These are phyloP conservation scores for Suhomyces taliae DNA, from an alignment of 1,139 yeast genomes.

Conservation along the genomic window DNA sequence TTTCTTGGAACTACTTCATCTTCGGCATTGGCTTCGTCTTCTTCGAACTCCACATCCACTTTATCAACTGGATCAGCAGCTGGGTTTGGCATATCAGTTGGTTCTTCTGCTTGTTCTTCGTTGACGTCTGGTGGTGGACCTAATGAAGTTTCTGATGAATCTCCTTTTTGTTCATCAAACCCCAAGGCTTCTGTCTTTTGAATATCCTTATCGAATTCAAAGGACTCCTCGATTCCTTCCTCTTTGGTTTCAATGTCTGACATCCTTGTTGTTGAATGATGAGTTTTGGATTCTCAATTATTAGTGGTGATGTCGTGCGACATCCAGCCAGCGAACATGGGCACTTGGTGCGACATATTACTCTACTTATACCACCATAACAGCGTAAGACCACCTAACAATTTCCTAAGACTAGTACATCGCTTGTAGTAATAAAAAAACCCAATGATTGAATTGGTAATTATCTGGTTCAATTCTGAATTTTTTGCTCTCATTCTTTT, in stretches of 20 bases:
- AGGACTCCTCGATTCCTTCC: background rate
- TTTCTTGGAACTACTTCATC: background rate
- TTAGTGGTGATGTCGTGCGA: constrained; percentile 5
- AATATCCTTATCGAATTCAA: constrained; percentile 2
- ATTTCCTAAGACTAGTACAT: no score
- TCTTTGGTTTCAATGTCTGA: constrained; percentile 6
- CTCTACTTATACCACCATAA: no score
- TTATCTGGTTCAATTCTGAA: no score
- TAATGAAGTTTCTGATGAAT: constrained; percentile 5
- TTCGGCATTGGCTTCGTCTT: background rate
- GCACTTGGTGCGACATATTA: background rate
- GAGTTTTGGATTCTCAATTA: background rate
- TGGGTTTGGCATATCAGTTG: background rate
- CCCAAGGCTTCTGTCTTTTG: background rate
- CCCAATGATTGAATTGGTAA: no score
- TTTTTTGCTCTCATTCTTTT: no score
- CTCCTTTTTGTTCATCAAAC: constrained; percentile 12
- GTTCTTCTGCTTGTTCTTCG: constrained; percentile 10
- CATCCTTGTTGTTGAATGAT: constrained; percentile 3
- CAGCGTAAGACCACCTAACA: no score
- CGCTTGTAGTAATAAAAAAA: no score
- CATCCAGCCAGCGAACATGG: background rate
- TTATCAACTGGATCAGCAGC: background rate
- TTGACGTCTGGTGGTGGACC: background rate
- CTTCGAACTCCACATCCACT: background rate